Base-by-base conservation (phyloP, 2,329 filamentous ascomycete genomes). In the Daldinia sp. region DNA sequence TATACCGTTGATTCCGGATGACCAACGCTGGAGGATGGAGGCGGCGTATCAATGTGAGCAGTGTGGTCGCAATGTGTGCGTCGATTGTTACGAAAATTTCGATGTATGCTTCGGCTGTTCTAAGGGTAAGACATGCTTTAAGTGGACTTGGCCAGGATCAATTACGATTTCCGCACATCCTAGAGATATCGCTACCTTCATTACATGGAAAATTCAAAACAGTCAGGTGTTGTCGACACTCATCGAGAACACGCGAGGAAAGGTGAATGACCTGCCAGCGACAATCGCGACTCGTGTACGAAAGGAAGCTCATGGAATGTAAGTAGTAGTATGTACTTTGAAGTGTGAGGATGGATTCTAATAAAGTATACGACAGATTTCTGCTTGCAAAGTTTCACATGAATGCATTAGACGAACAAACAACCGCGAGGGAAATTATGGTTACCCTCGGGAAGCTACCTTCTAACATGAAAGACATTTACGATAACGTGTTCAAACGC, bases 61-160 rank as follows among this genome's bases (percentile, higher is more conserved):
- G 7, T 35, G n/a, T 17, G 6, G 13, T 15, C 32, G 32, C 8
- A 13, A 35, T 35, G 32, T 35, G 32, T 35, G 32, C 15, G 32
- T 35, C 4, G 13, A 35, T 8, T 35, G 32, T 15, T 35, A 35
- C n/a, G 32, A 35, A 6, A 35, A 17, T 7, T 35, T 35, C 32
- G 32, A 35, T 13, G 15, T 35, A 3, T 35, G 32, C n/a, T 35
- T 35, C n/a, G 32, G 32, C 15, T 35, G 32, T n/a, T 35, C 32
- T 13, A 29, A 41, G 27, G 21, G 41, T 34, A 53, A 53, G n/a
- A n/a, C 30, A 21, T 41, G n/a, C 25, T 53, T 53, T 35, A 30
- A 53, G 23, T 53, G 50, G 50, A 15, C 50, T 30, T 53, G 50
- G 50, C 35, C 23, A 10, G 50, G 50, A 10, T 53, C 23, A 29